Evolutionary conservation across 225 moss, liverwort and hornwort species (phyloP).

Genomic region (Ulota crispa): DNA sequence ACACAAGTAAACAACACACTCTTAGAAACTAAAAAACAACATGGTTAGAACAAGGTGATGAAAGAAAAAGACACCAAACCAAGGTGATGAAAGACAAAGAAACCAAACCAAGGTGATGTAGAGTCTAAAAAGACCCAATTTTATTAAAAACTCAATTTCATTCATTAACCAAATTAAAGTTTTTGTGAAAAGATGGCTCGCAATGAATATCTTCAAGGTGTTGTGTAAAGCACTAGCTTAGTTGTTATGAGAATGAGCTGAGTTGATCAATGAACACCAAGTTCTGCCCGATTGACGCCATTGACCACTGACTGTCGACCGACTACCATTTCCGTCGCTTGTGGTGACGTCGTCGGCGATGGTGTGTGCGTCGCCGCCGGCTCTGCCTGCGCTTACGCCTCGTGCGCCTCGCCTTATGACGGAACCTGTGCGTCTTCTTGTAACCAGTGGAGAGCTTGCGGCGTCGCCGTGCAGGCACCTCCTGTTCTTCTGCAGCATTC

Average conservation of each 20-base stretch:
- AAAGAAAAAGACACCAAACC: neutral
- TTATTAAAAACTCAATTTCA: neutral
- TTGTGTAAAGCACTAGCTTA: too few relatives aligned
- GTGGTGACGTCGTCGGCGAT: neutral
- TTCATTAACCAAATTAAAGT: neutral
- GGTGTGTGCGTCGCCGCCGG: neutral
- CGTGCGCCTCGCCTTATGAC: accelerated
- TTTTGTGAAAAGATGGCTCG: too few relatives aligned
- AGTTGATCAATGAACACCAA: neutral
- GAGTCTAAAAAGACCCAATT: conserved; percentile 17
- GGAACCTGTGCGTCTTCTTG: accelerated
- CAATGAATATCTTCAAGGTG: neutral
- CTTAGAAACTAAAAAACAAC: neutral
- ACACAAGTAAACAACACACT: too few relatives aligned
- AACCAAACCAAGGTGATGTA: neutral
- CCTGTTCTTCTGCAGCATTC: neutral
- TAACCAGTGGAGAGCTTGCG: accelerated
- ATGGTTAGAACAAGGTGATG: neutral
- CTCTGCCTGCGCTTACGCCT: neutral
- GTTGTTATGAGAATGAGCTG: too few relatives aligned
- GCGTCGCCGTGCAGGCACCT: neutral
- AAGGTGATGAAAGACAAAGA: neutral
- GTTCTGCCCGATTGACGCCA: neutral
- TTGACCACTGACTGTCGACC: too few relatives aligned
- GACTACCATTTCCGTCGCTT: neutral